A percentile compares a stretch with the other conserved stretches of the same genome.
Evolutionary conservation across 306 rosid genomes (phyloP).

Genomic region (Albizia julibrissin): DNA sequence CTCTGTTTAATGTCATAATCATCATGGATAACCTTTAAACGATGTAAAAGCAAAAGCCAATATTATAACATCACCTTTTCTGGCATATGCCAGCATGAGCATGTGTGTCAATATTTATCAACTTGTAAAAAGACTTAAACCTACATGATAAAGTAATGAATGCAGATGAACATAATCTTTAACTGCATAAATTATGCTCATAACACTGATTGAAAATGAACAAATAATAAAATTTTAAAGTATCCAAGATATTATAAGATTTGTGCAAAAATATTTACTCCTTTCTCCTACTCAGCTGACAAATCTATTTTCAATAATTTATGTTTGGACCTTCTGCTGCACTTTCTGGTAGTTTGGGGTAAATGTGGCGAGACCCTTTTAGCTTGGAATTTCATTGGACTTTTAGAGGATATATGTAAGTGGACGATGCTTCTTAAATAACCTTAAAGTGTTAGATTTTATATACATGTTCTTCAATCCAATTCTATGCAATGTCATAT

Average conservation of each 20-base stretch:
- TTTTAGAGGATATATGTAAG: neutral
- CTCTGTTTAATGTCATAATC: neutral
- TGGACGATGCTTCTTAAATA: neutral
- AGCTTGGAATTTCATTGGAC: neutral
- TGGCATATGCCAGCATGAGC: conserved; percentile 7
- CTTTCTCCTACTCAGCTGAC: neutral
- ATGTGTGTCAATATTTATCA: neutral
- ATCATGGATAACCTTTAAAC: neutral
- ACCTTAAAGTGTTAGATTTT: neutral
- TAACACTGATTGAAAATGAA: neutral
- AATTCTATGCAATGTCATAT: neutral
- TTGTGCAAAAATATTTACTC: neutral
- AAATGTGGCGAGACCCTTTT: neutral
- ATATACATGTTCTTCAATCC: neutral
- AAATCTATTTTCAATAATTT: neutral
- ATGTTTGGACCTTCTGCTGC: neutral
- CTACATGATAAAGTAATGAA: neutral
- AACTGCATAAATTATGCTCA: neutral
- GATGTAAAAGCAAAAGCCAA: conserved; percentile 10
- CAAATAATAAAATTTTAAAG: neutral
- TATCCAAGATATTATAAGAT: neutral
- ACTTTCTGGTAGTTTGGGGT: neutral
- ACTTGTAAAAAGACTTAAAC: neutral
- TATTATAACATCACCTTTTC: conserved; percentile 1
- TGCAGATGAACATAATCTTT: neutral